Evolutionary conservation across 83 land plant genomes (phyloP).

Genomic region (Thuja plicata): DNA sequence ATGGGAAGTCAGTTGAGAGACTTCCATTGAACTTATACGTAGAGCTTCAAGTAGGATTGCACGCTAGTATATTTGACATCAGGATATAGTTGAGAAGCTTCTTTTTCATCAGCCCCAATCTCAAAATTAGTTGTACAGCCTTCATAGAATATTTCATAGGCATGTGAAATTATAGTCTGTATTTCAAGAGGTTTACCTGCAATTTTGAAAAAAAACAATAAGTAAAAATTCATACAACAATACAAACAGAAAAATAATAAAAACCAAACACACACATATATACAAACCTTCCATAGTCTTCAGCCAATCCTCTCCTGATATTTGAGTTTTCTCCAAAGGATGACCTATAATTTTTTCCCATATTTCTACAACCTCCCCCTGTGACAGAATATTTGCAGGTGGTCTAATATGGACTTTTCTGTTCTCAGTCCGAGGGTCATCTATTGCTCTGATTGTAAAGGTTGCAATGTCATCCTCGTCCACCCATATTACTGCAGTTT

Average conservation of each 20-base stretch:
- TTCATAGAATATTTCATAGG: constrained; percentile 49
- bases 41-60: constrained; percentile 22
- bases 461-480: constrained; percentile 19
- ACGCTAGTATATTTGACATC: constrained; percentile 38
- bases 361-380: constrained; percentile 24
- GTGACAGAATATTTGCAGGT: constrained; percentile 25
- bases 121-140: constrained; percentile 58
- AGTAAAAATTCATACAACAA: not conserved
- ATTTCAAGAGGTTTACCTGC: constrained; percentile 25
- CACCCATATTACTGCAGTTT: constrained; percentile 22
- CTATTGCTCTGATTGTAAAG: constrained; percentile 15
- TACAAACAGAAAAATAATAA: not conserved
- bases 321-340: constrained; percentile 7
- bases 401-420: constrained; percentile 19
- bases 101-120: constrained; percentile 41
- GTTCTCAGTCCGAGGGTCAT: constrained; percentile 15
- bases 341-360: constrained; percentile 16
- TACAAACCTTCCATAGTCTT: constrained; percentile 16
- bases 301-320: constrained; percentile 11
- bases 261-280: not conserved
- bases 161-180: constrained; percentile 26
- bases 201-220: not conserved
- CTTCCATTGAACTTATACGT: constrained; percentile 13
- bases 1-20: not conserved
- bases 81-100: constrained; percentile 35